These are phyloP conservation scores for Stachybotrys echinatus DNA, from an alignment of 2,329 filamentous ascomycete genomes.

Conservation along the genomic window DNA sequence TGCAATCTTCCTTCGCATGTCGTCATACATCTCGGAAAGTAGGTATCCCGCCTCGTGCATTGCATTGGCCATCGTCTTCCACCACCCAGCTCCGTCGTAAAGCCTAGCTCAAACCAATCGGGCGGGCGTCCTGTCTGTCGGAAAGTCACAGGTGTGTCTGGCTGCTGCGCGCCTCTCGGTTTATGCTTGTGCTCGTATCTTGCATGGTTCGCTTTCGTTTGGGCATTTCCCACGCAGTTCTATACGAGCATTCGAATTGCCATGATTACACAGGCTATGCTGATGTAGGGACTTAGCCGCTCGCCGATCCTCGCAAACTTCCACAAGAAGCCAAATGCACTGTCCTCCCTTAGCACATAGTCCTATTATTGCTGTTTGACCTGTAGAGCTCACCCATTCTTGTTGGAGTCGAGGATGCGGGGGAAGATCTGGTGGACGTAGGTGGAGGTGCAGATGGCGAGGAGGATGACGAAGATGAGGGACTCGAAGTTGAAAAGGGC, in stretches of 20 bases:
- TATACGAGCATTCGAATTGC: constrained; percentile 53
- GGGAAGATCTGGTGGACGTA: constrained; percentile 91
- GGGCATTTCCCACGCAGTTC: background rate
- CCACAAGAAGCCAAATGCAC: constrained; percentile 85
- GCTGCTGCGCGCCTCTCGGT: no score
- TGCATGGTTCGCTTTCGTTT: no score
- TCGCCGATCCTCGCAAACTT: constrained; percentile 92
- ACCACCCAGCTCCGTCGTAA: no score
- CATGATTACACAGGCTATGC: constrained; percentile 89
- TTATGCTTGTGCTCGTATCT: no score
- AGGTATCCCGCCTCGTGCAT: no score
- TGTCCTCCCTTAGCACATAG: constrained; percentile 23
- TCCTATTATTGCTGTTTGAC: background rate
- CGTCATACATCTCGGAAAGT: no score
- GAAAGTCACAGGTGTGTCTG: no score
- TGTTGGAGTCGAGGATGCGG: constrained; percentile 85
- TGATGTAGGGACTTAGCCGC: constrained; percentile 89
- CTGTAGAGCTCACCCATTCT: constrained; percentile 63
- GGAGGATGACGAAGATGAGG: constrained; percentile 86
- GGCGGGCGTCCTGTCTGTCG: no score
- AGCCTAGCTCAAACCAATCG: no score
- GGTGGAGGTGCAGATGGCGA: constrained; percentile 92
- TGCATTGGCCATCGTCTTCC: no score
- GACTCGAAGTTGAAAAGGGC: constrained; percentile 99
- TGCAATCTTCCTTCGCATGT: no score